Conservation (phyloP, 148 eudicot species). For the Oxyria digyna region DNA sequence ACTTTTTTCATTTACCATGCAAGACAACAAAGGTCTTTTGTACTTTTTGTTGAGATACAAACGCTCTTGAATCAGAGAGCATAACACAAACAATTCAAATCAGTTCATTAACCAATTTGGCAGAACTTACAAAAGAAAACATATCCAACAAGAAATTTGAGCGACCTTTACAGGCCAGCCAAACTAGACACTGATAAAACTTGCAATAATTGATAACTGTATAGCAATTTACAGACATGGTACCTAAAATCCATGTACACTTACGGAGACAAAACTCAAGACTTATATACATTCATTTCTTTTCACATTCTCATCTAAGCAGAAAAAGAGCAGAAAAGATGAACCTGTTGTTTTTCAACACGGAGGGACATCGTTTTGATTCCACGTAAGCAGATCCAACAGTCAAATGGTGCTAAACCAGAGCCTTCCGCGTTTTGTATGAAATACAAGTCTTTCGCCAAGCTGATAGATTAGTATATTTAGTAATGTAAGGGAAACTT, state of each 20-base stretch:
- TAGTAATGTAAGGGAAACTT: neutral
- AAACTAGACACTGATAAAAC: neutral
- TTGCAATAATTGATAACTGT: neutral
- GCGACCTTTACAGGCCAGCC: neutral
- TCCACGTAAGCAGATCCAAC: slow-evolving; percentile 97
- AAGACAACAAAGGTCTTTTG: neutral
- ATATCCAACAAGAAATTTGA: neutral
- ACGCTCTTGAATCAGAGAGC: neutral
- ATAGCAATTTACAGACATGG: neutral
- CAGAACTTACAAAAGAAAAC: neutral
- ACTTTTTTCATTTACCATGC: neutral
- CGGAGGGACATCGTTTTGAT: slow-evolving; percentile 98
- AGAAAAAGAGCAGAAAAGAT: slow-evolving; percentile 7
- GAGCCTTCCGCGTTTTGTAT: slow-evolving; percentile 94
- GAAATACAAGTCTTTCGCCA: slow-evolving; percentile 84
- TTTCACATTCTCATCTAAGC: neutral
- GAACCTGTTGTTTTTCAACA: slow-evolving; percentile 96
- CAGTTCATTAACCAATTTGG: neutral
- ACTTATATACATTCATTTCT: neutral
- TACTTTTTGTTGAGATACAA: neutral
- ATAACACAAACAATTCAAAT: neutral
- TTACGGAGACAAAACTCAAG: neutral
- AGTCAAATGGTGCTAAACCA: slow-evolving; percentile 92
- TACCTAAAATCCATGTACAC: neutral
- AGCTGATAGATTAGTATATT: slow-evolving; percentile 24